These are phyloP conservation scores for Avena eriantha DNA, from an alignment of 176 grass and related monocot species.

Conservation along the genomic window DNA sequence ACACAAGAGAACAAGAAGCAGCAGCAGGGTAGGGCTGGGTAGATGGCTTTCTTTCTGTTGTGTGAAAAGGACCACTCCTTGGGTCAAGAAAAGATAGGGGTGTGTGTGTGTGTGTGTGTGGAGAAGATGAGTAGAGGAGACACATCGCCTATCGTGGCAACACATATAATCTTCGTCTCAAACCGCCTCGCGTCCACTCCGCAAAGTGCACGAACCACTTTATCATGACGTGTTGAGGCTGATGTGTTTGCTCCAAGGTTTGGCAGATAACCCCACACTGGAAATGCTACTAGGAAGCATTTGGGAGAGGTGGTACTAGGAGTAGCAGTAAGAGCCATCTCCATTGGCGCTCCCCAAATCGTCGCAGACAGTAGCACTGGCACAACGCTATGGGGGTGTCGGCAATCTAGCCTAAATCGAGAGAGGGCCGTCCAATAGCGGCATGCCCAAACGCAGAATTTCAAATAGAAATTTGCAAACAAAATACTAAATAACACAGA, in stretches of 20 bases:
- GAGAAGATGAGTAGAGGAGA: neutral
- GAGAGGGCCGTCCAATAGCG: no score
- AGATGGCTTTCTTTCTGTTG: slow-evolving; percentile 9
- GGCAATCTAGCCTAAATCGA: no score
- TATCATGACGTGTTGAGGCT: neutral
- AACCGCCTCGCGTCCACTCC: neutral
- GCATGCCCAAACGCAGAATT: no score
- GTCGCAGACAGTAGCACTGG: no score
- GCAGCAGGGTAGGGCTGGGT: slow-evolving; percentile 28
- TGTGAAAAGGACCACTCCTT: slow-evolving; percentile 45
- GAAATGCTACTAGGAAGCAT: slow-evolving; percentile 45
- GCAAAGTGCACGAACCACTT: neutral
- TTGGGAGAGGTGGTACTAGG: neutral
- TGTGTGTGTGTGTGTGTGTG: no score
- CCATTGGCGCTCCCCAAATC: no score
- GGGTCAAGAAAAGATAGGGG: slow-evolving; percentile 10
- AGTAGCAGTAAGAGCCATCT: neutral
- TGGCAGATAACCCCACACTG: slow-evolving; percentile 35
- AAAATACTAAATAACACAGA: no score
- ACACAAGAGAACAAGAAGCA: slow-evolving; percentile 49
- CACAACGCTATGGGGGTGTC: no score
- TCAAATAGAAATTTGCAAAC: no score
- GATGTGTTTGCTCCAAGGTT: slow-evolving; percentile 36
- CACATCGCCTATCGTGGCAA: slow-evolving; percentile 12
- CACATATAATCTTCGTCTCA: neutral